These are phyloP conservation scores for Penicillium sclerotigenum DNA, from an alignment of 2,329 filamentous ascomycete species.

Conservation along the genomic window DNA sequence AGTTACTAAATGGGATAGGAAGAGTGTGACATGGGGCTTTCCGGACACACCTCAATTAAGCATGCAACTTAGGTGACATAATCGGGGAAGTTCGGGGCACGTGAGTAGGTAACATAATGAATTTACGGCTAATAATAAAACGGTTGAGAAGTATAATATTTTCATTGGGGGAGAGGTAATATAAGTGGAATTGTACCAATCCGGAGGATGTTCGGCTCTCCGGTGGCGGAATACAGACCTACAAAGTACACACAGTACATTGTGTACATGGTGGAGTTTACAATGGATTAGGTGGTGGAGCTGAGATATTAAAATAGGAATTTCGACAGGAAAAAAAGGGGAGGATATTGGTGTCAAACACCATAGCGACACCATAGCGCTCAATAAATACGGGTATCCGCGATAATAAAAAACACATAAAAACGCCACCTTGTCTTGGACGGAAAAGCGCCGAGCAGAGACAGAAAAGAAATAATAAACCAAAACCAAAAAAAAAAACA, in stretches of 20 bases:
- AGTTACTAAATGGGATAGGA: neutral
- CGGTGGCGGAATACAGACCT: neutral
- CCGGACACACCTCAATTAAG: conserved; percentile 18
- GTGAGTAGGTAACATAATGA: neutral
- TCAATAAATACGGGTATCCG: conserved; percentile 12
- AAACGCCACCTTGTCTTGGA: neutral
- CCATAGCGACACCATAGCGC: neutral
- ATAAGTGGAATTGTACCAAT: neutral
- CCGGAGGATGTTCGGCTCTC: conserved; percentile 4
- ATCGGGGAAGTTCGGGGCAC: conserved; percentile 5
- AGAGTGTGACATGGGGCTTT: conserved; percentile 1
- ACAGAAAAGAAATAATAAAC: too few species aligned
- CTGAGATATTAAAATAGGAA: neutral
- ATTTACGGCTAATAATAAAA: neutral
- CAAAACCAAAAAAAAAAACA: conserved; percentile 5
- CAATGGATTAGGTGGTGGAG: neutral
- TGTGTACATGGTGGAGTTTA: neutral
- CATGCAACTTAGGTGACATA: conserved; percentile 22
- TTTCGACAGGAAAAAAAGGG: neutral
- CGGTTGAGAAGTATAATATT: neutral
- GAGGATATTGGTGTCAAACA: neutral
- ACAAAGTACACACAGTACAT: too few species aligned
- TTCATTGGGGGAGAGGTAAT: neutral
- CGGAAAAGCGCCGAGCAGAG: neutral
- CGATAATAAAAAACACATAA: conserved; percentile 5